Percentiles rank a stretch among this genome's conserved stretches.
phyloP scores from a whole-genome alignment of 805 yeast species.

The Lachancea nothofagi region DNA sequence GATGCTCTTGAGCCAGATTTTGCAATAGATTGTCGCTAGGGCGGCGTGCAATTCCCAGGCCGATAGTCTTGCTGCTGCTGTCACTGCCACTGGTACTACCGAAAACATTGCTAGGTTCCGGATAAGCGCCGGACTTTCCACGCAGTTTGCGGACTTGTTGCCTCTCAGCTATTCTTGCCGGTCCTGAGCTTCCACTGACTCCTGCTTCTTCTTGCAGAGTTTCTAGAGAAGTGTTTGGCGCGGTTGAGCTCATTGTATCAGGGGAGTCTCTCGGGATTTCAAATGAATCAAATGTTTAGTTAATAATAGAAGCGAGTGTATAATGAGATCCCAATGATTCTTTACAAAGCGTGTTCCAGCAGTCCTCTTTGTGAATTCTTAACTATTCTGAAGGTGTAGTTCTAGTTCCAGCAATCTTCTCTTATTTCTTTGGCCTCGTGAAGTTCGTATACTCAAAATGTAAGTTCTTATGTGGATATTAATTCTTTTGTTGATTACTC shows the following conservation, averaged over 20 bases:
- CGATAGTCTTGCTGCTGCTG: slow-evolving; percentile 20
- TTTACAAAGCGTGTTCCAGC: no score
- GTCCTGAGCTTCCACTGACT: not conserved
- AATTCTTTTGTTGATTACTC: no score
- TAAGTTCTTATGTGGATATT: no score
- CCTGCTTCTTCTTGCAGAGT: slow-evolving; percentile 7
- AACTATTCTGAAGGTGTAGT: no score
- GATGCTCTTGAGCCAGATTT: slow-evolving; percentile 15
- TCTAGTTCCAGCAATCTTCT: no score
- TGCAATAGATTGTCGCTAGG: slow-evolving; percentile 31
- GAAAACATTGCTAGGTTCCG: slow-evolving; percentile 1
- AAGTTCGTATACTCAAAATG: no score
- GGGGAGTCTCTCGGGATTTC: not conserved
- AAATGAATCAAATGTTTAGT: not conserved
- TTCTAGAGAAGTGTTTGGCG: not conserved
- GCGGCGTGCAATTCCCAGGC: slow-evolving; percentile 28
- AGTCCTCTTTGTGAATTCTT: no score
- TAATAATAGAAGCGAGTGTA: not conserved
- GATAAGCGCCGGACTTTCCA: slow-evolving; percentile 1
- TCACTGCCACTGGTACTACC: slow-evolving; percentile 1
- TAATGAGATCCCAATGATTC: not conserved
- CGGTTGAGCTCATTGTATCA: not conserved
- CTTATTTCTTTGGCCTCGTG: no score
- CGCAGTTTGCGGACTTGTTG: slow-evolving; percentile 1
- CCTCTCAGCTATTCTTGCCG: not conserved